phyloP scores from a whole-genome alignment of 768 basidiomycete genomes.

The Boletus barrowsii region DNA sequence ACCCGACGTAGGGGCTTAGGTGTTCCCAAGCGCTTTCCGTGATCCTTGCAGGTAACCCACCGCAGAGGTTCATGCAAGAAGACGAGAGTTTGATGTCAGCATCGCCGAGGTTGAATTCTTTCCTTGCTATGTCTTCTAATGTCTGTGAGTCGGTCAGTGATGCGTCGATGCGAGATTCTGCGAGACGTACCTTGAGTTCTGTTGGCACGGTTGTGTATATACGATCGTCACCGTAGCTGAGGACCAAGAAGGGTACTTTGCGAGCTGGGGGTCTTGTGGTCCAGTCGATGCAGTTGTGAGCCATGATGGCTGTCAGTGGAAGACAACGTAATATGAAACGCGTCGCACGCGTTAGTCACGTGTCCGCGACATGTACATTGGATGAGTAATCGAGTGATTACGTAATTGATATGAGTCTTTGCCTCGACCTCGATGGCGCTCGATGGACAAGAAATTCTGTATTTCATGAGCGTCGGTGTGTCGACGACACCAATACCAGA shows the following conservation, averaged over 20 bases:
- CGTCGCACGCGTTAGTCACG: slow-evolving; percentile 10
- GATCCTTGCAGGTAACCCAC: slow-evolving; percentile 21
- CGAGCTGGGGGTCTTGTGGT: slow-evolving; percentile 13
- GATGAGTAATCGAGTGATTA: slow-evolving; percentile 3
- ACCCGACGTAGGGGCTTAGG: slow-evolving; percentile 21
- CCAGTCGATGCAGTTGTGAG: slow-evolving; percentile 30
- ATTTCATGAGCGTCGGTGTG: slow-evolving; percentile 30
- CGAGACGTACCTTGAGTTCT: slow-evolving; percentile 13
- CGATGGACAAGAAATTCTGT: slow-evolving; percentile 15
- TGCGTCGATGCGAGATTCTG: not conserved
- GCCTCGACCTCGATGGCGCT: slow-evolving; percentile 6
- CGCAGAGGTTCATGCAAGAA: slow-evolving; percentile 21
- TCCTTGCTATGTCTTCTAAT: slow-evolving; percentile 13
- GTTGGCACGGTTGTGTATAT: slow-evolving; percentile 20
- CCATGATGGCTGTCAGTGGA: slow-evolving; percentile 10
- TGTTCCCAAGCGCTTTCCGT: slow-evolving; percentile 19
- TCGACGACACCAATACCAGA: slow-evolving; percentile 11
- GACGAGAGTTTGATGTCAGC: slow-evolving; percentile 14
- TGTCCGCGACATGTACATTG: slow-evolving; percentile 1
- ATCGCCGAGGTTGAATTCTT: slow-evolving; percentile 22
- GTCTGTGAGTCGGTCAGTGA: slow-evolving; percentile 3
- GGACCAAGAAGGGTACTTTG: slow-evolving; percentile 19
- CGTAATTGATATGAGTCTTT: slow-evolving; percentile 5
- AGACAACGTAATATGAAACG: not conserved
- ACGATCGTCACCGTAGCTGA: slow-evolving; percentile 10